Percentiles rank a stretch among this genome's conserved stretches.
phyloP scores from a whole-genome alignment of 2,329 filamentous ascomycete genomes.

The Emergomyces orientalis region DNA sequence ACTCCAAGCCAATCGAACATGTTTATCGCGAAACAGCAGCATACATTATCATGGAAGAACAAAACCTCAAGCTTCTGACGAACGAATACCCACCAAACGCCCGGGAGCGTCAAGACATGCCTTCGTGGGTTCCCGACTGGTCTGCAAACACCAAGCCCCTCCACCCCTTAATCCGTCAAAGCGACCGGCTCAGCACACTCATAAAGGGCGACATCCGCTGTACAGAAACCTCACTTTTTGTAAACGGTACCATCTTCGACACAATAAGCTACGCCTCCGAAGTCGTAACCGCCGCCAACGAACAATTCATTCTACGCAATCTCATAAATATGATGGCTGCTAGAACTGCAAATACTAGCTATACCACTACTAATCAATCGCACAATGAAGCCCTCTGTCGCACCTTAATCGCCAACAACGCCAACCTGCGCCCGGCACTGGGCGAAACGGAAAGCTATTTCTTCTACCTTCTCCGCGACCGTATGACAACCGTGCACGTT shows the following conservation, averaged over 20 bases:
- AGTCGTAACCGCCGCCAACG: conserved; percentile 5
- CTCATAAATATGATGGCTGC: conserved; percentile 8
- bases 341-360: not conserved
- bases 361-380: not conserved
- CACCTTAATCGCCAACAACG: conserved; percentile 8
- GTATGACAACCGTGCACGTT: conserved; percentile 6
- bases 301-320: conserved; percentile 7
- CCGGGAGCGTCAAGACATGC: conserved; percentile 5
- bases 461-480: conserved; percentile 9
- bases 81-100: conserved; percentile 9
- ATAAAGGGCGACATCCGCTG: conserved; percentile 8
- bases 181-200: conserved; percentile 7
- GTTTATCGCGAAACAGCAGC: conserved; percentile 7
- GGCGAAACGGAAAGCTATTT: conserved; percentile 6
- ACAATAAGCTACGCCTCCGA: conserved; percentile 6
- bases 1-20: conserved; percentile 2
- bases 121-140: conserved; percentile 13
- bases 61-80: conserved; percentile 6
- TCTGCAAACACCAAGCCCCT: conserved; percentile 9
- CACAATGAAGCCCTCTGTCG: conserved; percentile 9
- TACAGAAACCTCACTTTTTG: conserved; percentile 5
- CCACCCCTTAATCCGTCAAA: conserved; percentile 5
- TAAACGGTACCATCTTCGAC: conserved; percentile 10
- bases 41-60: conserved; percentile 5
- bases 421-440: conserved; percentile 3